Evolutionary conservation across 805 yeast species (phyloP).

Genomic region (Candida insectorum): DNA sequence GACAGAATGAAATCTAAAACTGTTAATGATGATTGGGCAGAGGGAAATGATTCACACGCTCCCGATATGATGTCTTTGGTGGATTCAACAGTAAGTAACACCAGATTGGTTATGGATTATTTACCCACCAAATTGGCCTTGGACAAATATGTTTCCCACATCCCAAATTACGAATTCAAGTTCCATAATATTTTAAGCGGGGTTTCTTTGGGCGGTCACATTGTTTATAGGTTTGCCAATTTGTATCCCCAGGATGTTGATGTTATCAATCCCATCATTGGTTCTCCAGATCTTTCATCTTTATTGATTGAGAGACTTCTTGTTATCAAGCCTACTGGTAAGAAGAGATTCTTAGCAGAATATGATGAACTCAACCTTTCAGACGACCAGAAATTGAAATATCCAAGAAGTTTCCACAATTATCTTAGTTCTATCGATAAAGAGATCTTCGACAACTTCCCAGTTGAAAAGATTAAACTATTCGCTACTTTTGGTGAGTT

Average conservation of each 20-base stretch:
- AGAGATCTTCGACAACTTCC: conserved; percentile 30
- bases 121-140: conserved; percentile 40
- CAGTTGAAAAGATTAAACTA: conserved; percentile 25
- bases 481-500: conserved; percentile 36
- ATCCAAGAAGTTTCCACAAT: conserved; percentile 34
- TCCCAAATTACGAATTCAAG: conserved; percentile 16
- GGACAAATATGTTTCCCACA: conserved; percentile 13
- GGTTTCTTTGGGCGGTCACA: conserved; percentile 56
- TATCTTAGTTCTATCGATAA: conserved; percentile 25
- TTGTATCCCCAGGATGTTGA: conserved; percentile 34
- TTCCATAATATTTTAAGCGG: conserved; percentile 45
- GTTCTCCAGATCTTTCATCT: conserved; percentile 44
- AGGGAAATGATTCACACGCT: conserved; percentile 49
- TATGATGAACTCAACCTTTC: conserved; percentile 33
- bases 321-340: conserved; percentile 10
- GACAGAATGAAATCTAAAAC: conserved; percentile 32
- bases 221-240: conserved; percentile 44
- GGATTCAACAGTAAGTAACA: conserved; percentile 46
- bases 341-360: conserved; percentile 10
- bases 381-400: conserved; percentile 21
- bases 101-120: conserved; percentile 40
- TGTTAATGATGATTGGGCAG: conserved; percentile 43
- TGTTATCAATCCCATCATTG: conserved; percentile 48
- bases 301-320: conserved; percentile 43
- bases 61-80: conserved; percentile 47